These are phyloP conservation scores for Colletotrichum euphorbiae DNA, from an alignment of 2,329 filamentous ascomycete genomes.

Conservation along the genomic window DNA sequence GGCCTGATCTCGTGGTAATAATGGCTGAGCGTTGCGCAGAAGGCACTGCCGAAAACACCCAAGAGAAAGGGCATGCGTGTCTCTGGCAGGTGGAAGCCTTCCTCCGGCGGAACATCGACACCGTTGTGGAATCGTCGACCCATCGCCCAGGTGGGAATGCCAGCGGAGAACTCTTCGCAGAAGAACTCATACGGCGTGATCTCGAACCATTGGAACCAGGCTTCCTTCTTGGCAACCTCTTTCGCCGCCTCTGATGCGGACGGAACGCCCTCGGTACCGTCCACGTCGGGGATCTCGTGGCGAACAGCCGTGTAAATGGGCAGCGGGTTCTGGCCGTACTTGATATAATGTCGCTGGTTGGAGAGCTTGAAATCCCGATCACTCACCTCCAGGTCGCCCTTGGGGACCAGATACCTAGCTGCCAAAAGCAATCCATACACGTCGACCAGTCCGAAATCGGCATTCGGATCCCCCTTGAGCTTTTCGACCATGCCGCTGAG, in stretches of 20 bases:
- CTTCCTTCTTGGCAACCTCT: conserved; percentile 69
- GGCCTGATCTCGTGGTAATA: conserved; percentile 97
- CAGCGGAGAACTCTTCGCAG: conserved; percentile 90
- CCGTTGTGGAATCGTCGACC: conserved; percentile 86
- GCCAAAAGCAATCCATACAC: conserved; percentile 90
- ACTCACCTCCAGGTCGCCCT: conserved; percentile 82
- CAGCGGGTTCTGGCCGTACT: conserved; percentile 83
- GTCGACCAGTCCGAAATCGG: conserved; percentile 91
- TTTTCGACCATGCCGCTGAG: conserved; percentile 92
- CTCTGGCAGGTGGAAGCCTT: conserved; percentile 82
- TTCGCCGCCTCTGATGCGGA: conserved; percentile 61
- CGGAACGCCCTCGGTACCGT: conserved; percentile 49
- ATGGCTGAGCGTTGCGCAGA: conserved; percentile 94
- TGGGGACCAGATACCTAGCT: conserved; percentile 86
- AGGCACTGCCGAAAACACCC: conserved; percentile 96
- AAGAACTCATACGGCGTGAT: conserved; percentile 95
- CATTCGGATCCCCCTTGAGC: conserved; percentile 81
- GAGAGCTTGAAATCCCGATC: conserved; percentile 90
- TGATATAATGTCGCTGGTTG: conserved; percentile 81
- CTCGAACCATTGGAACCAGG: conserved; percentile 99
- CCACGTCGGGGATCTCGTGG: conserved; percentile 85
- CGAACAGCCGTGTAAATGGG: conserved; percentile 97
- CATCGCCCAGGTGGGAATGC: conserved; percentile 94
- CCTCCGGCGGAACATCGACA: conserved; percentile 70
- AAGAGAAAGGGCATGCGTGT: conserved; percentile 84